Evolutionary conservation across 768 basidiomycete species (phyloP), one percentile per base, ranked within the genome.

Genomic region (Auriculariales sp.): DNA sequence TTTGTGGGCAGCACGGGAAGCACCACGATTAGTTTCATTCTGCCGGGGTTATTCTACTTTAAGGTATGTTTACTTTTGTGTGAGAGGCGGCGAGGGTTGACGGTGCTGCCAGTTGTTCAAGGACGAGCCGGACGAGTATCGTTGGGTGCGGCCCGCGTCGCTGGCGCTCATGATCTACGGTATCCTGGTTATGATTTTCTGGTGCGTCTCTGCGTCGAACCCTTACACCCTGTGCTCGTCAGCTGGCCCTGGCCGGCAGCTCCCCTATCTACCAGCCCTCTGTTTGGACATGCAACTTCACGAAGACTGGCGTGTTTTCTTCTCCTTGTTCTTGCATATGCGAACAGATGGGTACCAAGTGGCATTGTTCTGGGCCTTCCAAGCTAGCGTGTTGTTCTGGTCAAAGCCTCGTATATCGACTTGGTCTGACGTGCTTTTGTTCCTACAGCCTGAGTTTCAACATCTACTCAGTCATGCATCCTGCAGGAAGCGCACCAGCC

Each of bases 1-100:
- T 95, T 99, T 61, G 94, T 99, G 31, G 95, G 95, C 1, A 83
- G 91, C 22, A 97, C 92, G 1, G 95, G 95, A 11, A 94, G 90
- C 12, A 95, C 93, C 24, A 94, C 92, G 17, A 90, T 98, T 52
- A 92, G 89, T 1, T 98, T 97, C 67, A 95, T 98, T 59, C 73
- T 95, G 30, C 93, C 92, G 0, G 92, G 90, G 2, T 66, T 92
- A 46, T 85, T 95, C 61, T 95, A 87, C 68, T 97, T 89, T 83
- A 83, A 88, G 82, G 86, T 83, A 56, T 56, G 67, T 50, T 14
- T 33, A 17, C 9, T 29, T 12, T 25, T 14, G 11, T 30, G 27
- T 28, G 17, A 48, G 48, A 19, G 9, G 47, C 24, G 9, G 39
- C 32, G 49, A 12, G 57, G 53, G 50, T 59, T n/a, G n/a, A 14